Evolutionary conservation across 2,329 filamentous ascomycete species (phyloP).

Genomic region (Metarhizium sp.): DNA sequence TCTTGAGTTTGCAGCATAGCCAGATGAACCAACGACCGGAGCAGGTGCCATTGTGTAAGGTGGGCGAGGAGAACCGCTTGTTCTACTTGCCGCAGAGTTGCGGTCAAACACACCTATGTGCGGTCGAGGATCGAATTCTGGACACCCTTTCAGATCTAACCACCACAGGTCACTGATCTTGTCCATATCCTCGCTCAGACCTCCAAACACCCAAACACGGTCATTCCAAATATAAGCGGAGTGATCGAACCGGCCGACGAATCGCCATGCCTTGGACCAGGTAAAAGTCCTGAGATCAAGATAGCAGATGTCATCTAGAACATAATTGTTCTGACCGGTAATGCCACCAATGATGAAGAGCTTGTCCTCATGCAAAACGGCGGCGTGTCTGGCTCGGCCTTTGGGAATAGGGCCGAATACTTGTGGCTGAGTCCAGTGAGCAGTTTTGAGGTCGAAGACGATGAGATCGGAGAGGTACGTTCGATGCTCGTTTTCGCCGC

Average conservation of each 20-base stretch:
- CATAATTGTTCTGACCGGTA: constrained; percentile 82
- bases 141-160: constrained; percentile 86
- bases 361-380: constrained; percentile 92
- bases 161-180: constrained; percentile 95
- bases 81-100: constrained; percentile 28
- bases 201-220: constrained; percentile 92
- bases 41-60: constrained; percentile 40
- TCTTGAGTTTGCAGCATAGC: constrained; percentile 59
- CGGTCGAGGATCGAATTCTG: constrained; percentile 68
- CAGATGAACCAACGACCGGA: constrained; percentile 47
- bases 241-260: constrained; percentile 91
- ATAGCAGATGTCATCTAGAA: constrained; percentile 93
- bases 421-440: constrained; percentile 89
- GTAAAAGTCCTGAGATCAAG: constrained; percentile 95
- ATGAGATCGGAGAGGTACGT: constrained; percentile 94
- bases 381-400: constrained; percentile 85
- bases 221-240: constrained; percentile 88
- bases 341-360: constrained; percentile 94
- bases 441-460: constrained; percentile 88
- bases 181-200: constrained; percentile 92
- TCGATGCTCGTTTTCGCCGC: constrained; percentile 94
- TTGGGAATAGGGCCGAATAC: constrained; percentile 78
- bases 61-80: constrained; percentile 41
- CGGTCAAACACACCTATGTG: constrained; percentile 44
- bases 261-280: constrained; percentile 94